Evolutionary conservation across 176 grass and related monocot genomes (phyloP).

Genomic region (Miscanthus lutarioriparius): DNA sequence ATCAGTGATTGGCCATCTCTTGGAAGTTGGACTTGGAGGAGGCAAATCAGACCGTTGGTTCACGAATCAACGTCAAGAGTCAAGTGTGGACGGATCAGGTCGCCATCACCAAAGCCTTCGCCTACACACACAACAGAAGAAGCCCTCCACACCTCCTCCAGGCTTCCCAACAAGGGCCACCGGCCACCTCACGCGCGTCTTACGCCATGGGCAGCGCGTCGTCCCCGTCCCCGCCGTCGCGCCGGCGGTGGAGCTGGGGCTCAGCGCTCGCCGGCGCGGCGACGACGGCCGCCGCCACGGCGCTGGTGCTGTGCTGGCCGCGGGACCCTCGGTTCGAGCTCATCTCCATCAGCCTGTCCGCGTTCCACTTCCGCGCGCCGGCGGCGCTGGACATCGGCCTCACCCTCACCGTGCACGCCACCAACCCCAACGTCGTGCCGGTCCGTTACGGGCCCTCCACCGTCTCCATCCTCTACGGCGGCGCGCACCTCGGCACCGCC

Average conservation of each 20-base stretch:
- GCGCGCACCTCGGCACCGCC: conserved; percentile 65
- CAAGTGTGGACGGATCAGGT: not conserved
- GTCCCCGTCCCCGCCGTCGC: conserved; percentile 11
- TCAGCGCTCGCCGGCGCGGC: conserved; percentile 64
- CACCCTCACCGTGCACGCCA: conserved; percentile 79
- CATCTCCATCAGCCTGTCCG: conserved; percentile 75
- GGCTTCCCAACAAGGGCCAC: not conserved
- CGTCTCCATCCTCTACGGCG: conserved; percentile 73
- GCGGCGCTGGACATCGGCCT: conserved; percentile 69
- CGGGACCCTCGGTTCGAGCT: conserved; percentile 72
- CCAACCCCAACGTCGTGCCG: conserved; percentile 79
- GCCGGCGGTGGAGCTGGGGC: conserved; percentile 60
- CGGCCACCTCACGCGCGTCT: not conserved
- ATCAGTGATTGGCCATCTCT: not conserved
- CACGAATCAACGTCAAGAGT: not conserved
- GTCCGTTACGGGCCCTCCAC: conserved; percentile 62
- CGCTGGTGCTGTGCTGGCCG: conserved; percentile 47
- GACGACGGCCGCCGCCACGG: conserved; percentile 36
- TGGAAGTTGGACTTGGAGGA: not conserved
- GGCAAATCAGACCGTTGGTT: not conserved
- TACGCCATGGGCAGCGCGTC: conserved; percentile 26
- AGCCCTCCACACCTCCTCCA: not conserved
- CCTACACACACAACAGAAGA: not conserved
- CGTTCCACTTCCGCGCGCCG: conserved; percentile 69
- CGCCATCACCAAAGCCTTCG: not conserved